Conservation (phyloP, 352 stramenopile genomes). For the Phytophthora cactorum region DNA sequence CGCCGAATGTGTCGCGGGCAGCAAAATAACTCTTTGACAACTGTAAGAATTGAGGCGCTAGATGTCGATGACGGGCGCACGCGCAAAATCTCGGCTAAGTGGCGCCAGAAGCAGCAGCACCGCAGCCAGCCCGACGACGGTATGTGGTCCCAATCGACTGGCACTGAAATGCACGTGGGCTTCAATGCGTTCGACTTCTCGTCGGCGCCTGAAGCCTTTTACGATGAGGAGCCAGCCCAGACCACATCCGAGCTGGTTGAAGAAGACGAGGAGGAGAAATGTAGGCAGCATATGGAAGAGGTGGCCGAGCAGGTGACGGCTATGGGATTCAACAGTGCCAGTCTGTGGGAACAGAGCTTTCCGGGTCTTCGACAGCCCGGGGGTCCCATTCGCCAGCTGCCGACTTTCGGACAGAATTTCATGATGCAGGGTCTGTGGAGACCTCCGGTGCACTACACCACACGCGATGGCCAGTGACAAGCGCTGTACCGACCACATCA, state of each 20-base stretch:
- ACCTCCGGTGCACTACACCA: neutral
- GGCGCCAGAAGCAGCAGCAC: slow-evolving; percentile 30
- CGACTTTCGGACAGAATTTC: neutral
- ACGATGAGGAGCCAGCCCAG: slow-evolving; percentile 8
- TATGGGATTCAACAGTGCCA: slow-evolving; percentile 29
- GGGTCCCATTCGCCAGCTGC: slow-evolving; percentile 8
- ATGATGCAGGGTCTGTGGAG: slow-evolving; percentile 6
- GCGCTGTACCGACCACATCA: too few relatives aligned
- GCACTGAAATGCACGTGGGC: slow-evolving; percentile 34
- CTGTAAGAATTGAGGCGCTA: slow-evolving; percentile 12
- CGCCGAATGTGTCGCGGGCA: slow-evolving; percentile 39
- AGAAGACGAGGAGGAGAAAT: slow-evolving; percentile 5
- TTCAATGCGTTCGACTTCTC: slow-evolving; percentile 59
- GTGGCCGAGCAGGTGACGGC: slow-evolving; percentile 24
- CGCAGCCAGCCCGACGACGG: slow-evolving; percentile 20
- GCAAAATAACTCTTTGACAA: neutral
- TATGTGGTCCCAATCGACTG: slow-evolving; percentile 14
- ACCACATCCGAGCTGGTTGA: neutral
- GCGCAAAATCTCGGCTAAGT: slow-evolving; percentile 43
- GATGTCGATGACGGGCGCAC: slow-evolving; percentile 34
- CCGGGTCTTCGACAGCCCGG: slow-evolving; percentile 9
- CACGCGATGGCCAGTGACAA: neutral
- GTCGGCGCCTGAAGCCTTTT: slow-evolving; percentile 44
- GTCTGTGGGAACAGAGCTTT: slow-evolving; percentile 47
- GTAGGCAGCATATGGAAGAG: slow-evolving; percentile 14